Evolutionary conservation across 106 monocot species (phyloP), one percentile per base, ranked within the genome.

Genomic region (Apostasia ramifera): DNA sequence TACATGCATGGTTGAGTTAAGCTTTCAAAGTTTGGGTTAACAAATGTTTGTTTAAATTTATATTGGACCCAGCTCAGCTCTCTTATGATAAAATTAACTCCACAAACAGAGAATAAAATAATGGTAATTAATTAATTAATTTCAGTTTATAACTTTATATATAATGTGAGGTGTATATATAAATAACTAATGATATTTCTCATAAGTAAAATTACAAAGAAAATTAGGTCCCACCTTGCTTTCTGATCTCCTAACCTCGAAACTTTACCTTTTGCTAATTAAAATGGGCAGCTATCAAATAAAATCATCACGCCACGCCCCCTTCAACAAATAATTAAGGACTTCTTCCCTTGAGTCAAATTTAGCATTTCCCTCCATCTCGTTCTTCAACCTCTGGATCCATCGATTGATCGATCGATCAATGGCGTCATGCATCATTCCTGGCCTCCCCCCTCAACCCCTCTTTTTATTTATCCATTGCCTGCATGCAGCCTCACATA

Each of bases 351-450:
- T 8, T 37, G 7, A 59, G 66, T 72, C 44, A 72, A 60, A 78
- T 73, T 73, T 68, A 68, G 78, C 68, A 79, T 55, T 8, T 73
- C 55, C 68, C 73, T 48, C 73, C 53, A 68, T 60, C 53, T 40
- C 13, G 50, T 67, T 52, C 66, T 66, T n/a, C 66, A 4, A n/a
- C 66, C 49, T 39, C n/a, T 8, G 49, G 49, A 39, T 66, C 47
- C 66, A 47, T 66, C 5, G 8, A 38, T 15, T 13, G n/a, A 8
- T 15, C 4, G 26, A 26, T 26, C 26, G 26, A 26, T 26, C 26
- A 5, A 37, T 11, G 7, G 49, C 49, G 44, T 1, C 6, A 9
- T 62, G 4, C 50, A 11, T 57, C 26, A 66, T 66, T 49, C 49
- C 50, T 10, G 7, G 4, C 8, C 38, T 52, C 50, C 41, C 55